phyloP scores from a whole-genome alignment of 441 rosid genomes.

The Croton laevigatus region DNA sequence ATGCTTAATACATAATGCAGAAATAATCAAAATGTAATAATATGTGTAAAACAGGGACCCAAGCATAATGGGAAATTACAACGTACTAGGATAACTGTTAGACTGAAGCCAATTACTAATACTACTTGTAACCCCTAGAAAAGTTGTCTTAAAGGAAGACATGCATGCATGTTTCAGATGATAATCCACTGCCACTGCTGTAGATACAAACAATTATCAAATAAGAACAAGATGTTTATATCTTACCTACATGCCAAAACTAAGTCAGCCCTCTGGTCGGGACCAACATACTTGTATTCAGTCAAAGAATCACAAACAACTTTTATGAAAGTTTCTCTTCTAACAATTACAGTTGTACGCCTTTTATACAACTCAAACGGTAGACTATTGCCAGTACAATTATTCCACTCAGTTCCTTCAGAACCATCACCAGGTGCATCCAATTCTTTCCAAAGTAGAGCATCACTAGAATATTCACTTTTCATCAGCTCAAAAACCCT shows the following conservation, averaged over 20 bases:
- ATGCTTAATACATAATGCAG: no score
- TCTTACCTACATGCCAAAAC: conserved; percentile 91
- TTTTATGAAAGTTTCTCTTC: conserved; percentile 66
- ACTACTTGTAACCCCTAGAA: no score
- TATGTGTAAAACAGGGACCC: no score
- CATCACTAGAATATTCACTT: conserved; percentile 46
- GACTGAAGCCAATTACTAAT: no score
- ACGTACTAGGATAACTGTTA: no score
- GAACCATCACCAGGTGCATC: conserved; percentile 26
- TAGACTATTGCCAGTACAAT: conserved; percentile 41
- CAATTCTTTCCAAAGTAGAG: conserved; percentile 36
- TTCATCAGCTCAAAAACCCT: conserved; percentile 76
- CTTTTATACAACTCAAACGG: conserved; percentile 88
- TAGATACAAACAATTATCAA: conserved; percentile 3
- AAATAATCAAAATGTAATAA: no score
- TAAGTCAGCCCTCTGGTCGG: conserved; percentile 91
- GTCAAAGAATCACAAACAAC: conserved; percentile 77
- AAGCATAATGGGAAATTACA: no score
- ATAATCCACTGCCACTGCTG: background rate
- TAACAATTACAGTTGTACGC: conserved; percentile 77
- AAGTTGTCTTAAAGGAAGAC: background rate
- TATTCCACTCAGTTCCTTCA: conserved; percentile 30
- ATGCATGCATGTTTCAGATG: background rate
- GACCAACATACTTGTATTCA: conserved; percentile 92
- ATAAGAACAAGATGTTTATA: background rate